Evolutionary conservation across 139 green algal species (phyloP).

Genomic region (Microglena sp.): DNA sequence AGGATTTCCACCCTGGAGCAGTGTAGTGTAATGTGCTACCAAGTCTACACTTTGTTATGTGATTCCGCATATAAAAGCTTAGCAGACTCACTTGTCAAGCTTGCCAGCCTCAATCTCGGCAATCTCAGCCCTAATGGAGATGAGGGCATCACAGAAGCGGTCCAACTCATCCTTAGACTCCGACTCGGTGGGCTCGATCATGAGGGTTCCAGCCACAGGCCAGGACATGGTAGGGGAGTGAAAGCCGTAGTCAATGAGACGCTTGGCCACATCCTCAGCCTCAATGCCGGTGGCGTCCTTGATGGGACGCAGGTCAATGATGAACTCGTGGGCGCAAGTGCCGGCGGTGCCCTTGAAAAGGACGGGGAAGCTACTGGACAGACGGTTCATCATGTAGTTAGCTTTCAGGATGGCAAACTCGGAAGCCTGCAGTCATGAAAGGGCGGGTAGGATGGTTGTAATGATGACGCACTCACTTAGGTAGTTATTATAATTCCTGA

Average conservation of each 20-base stretch:
- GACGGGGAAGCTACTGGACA: slow-evolving; percentile 74
- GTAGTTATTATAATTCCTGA: too few species aligned
- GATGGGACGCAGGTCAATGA: slow-evolving; percentile 86
- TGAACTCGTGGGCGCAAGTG: slow-evolving; percentile 99
- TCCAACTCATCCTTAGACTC: slow-evolving; percentile 66
- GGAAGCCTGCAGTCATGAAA: slow-evolving; percentile 10
- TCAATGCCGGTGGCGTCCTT: slow-evolving; percentile 75
- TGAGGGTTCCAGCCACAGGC: slow-evolving; percentile 95
- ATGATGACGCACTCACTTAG: too few species aligned
- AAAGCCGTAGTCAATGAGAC: slow-evolving; percentile 98
- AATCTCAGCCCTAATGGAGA: slow-evolving; percentile 90
- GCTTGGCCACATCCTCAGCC: slow-evolving; percentile 91
- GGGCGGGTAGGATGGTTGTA: too few species aligned
- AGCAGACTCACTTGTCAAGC: too few species aligned
- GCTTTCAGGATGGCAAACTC: slow-evolving; percentile 59
- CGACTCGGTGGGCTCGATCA: slow-evolving; percentile 97
- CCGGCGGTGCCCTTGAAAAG: slow-evolving; percentile 81
- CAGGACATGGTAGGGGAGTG: slow-evolving; percentile 99
- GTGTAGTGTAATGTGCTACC: too few species aligned
- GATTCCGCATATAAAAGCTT: too few species aligned
- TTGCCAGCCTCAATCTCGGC: slow-evolving; percentile 70
- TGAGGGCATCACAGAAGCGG: slow-evolving; percentile 90
- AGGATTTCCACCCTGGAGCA: too few species aligned
- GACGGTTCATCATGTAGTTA: slow-evolving; percentile 97
- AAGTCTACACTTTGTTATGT: too few species aligned